Percentiles rank a stretch among this genome's conserved stretches.
phyloP scores from a whole-genome alignment of 768 basidiomycete genomes.

The Russula olivacea region DNA sequence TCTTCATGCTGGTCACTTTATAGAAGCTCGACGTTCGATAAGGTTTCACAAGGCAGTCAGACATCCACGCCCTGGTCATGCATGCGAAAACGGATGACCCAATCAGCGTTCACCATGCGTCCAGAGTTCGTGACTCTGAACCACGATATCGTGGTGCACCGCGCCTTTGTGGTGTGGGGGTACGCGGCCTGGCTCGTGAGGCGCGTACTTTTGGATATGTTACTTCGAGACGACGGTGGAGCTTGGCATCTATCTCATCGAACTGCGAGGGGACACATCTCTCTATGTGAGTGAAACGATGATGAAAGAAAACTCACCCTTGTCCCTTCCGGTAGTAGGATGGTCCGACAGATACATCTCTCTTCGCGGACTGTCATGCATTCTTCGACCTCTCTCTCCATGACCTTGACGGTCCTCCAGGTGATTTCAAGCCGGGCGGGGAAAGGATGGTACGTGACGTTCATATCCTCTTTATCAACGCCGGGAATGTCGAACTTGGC shows the following conservation, averaged over 20 bases:
- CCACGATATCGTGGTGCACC: constrained; percentile 10
- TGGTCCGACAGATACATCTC: constrained; percentile 57
- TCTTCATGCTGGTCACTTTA: constrained; percentile 6
- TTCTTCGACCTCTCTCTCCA: constrained; percentile 53
- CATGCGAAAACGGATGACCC: constrained; percentile 2
- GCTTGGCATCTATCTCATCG: constrained; percentile 67
- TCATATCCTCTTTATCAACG: constrained; percentile 66
- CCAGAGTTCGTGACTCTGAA: constrained; percentile 16
- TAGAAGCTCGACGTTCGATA: constrained; percentile 9
- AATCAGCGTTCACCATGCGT: constrained; percentile 12
- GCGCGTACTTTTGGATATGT: constrained; percentile 47
- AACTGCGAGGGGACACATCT: constrained; percentile 41
- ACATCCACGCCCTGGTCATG: constrained; percentile 5
- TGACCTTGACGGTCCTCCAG: constrained; percentile 56
- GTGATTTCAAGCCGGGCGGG: constrained; percentile 51
- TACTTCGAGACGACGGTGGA: constrained; percentile 52
- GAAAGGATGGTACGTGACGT: constrained; percentile 60
- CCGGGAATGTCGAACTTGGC: constrained; percentile 68
- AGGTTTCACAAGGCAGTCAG: constrained; percentile 1
- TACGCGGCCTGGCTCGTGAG: constrained; percentile 16
- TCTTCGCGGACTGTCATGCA: constrained; percentile 55
- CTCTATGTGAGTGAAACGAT: background rate
- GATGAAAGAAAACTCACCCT: constrained; percentile 39
- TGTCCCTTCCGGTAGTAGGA: constrained; percentile 70
- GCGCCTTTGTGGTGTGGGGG: constrained; percentile 22